Evolutionary conservation across 2,329 filamentous ascomycete genomes (phyloP), one percentile per base, ranked within the genome.

Genomic region (Diplodia scrobiculata): DNA sequence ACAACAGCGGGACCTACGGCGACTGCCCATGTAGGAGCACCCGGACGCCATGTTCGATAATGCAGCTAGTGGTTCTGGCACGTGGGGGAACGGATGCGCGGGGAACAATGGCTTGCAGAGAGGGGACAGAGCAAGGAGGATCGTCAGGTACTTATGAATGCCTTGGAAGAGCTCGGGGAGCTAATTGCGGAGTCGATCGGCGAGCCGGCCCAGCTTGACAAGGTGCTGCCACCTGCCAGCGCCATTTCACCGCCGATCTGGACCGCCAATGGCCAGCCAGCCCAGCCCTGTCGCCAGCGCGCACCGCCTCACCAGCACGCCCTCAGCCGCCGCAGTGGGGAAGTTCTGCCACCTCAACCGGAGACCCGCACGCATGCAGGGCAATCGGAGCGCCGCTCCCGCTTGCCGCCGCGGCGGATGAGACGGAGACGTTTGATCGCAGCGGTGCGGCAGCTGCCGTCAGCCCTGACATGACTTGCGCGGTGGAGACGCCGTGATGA

Each of bases 341-440:
- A 54, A 54, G 3, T 11, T 21, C 52, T 41, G 25, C 54, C 38
- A 32, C 38, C 38, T 45, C 54, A 59, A 29, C 54, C 5, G 5
- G n/a, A 36, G 34, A n/a, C 51, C n/a, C n/a, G 25, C 21, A 5
- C 34, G 17, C 38, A 45, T 45, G 38, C 38, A 45, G 38, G 38
- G 53, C 53, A 25, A 58, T 45, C 53, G 53, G 53, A 45, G 36
- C 54, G 38, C 54, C 38, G 54, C 36, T 59, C 54, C 54, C 54
- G 54, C 54, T 45, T 59, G 54, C 54, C 38, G 54, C 54, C 21
- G 51, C 36, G 7, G 54, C 54, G 21, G 54, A 45, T 45, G 36
- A 29, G 21, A 59, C 54, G 38, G 53, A 41, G n/a, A 10, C 34
- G 52, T 36, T 55, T 38, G 17, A 34, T n/a, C 19, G 21, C 53